Conservation (phyloP, 129 eudicot genomes). For the Dittrichia graveolens region DNA sequence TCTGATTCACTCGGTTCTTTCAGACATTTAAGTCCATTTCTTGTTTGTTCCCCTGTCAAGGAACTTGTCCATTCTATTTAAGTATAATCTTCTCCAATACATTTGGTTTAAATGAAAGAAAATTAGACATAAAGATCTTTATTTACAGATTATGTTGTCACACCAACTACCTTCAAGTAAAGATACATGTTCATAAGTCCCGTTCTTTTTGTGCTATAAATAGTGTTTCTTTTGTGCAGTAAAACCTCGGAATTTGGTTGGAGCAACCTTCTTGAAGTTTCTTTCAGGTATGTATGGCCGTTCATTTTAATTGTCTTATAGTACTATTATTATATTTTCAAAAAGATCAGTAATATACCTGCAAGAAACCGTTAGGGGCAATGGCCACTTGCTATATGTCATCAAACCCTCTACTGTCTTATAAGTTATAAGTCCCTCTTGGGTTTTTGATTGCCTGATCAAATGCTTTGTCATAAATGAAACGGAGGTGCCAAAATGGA, state of each 20-base stretch:
- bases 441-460: not conserved
- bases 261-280: slow-evolving; percentile 87
- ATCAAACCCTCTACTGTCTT: not conserved
- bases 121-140: not conserved
- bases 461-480: slow-evolving; percentile 12
- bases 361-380: not conserved
- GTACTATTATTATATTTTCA: not conserved
- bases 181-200: not conserved
- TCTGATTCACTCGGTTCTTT: not conserved
- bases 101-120: not conserved
- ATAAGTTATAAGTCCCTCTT: not conserved
- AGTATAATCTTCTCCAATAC: not conserved
- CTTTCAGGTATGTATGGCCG: slow-evolving; percentile 63
- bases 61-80: not conserved
- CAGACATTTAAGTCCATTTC: not conserved
- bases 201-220: not conserved
- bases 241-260: slow-evolving; percentile 78
- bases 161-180: not conserved
- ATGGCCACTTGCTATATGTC: slow-evolving; percentile 4
- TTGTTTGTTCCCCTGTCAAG: not conserved
- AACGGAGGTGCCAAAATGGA: not conserved
- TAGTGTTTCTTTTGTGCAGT: slow-evolving; percentile 48
- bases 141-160: not conserved
- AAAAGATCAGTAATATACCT: slow-evolving; percentile 1
- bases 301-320: slow-evolving; percentile 3